Evolutionary conservation across 202 grass and related monocot genomes (phyloP).

Genomic region (Schoenoplectus tabernaemontani): DNA sequence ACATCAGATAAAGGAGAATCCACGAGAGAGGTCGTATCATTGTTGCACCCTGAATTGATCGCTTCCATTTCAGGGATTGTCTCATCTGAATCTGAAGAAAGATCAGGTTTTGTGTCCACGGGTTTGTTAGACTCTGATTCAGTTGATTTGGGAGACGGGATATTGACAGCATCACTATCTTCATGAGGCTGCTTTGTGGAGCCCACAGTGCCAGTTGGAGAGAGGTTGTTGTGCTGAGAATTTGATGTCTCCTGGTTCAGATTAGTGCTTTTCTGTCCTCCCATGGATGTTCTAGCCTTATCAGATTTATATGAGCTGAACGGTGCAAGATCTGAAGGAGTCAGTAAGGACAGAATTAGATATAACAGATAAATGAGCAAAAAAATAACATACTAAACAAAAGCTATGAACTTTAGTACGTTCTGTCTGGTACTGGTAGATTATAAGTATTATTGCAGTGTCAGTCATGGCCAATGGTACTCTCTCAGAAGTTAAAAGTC

Average conservation of each 20-base stretch:
- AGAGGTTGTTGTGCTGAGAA: not conserved
- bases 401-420: not conserved
- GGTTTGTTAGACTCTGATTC: conserved; percentile 5
- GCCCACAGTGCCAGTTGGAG: not conserved
- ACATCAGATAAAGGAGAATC: conserved; percentile 3
- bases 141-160: not conserved
- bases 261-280: conserved; percentile 7
- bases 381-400: not conserved
- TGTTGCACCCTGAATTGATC: not conserved
- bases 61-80: conserved; percentile 13
- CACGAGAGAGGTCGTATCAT: not conserved
- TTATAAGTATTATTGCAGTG: not conserved
- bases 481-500: not conserved
- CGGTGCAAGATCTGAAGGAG: conserved; percentile 39
- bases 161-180: not conserved
- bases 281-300: conserved; percentile 23
- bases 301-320: conserved; percentile 36
- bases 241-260: conserved; percentile 5
- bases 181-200: not conserved
- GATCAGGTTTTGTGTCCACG: not conserved
- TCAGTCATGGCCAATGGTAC: not conserved
- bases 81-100: conserved; percentile 4
- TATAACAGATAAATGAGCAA: conserved; percentile 27
- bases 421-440: not conserved
- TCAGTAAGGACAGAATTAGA: conserved; percentile 12